Percentiles rank a stretch among this genome's conserved stretches.
phyloP scores from a whole-genome alignment of 2,329 filamentous ascomycete species.

The Aspergillus niger region DNA sequence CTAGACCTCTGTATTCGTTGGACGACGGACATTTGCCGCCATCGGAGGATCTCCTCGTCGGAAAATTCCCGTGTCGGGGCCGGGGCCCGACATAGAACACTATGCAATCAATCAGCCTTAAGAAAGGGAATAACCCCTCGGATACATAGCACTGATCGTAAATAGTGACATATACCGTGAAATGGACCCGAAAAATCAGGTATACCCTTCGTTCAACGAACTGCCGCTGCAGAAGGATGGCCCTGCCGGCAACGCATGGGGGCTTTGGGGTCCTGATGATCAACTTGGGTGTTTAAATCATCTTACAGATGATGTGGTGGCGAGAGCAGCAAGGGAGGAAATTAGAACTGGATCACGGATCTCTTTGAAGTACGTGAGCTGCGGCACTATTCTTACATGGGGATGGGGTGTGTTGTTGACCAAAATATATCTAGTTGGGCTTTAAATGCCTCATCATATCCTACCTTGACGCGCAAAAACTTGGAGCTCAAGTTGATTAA shows the following conservation, averaged over 20 bases:
- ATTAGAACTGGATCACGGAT: conserved; percentile 39
- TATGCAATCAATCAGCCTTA: too few species aligned
- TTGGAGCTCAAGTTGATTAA: conserved; percentile 1
- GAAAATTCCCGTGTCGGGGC: too few species aligned
- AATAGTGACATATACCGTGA: too few species aligned
- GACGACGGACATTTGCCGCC: too few species aligned
- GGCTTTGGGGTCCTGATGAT: conserved; percentile 54
- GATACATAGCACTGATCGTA: too few species aligned
- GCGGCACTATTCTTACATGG: too few species aligned
- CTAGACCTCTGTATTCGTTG: too few species aligned
- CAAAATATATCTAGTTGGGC: neutral
- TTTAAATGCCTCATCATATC: neutral
- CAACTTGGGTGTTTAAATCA: conserved; percentile 58
- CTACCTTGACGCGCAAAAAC: neutral
- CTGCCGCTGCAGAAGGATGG: conserved; percentile 28
- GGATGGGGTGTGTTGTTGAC: too few species aligned
- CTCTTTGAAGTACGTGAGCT: conserved; percentile 13
- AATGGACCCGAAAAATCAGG: too few species aligned
- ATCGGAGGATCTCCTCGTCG: too few species aligned
- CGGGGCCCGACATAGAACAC: too few species aligned
- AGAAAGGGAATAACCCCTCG: too few species aligned
- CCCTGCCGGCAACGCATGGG: conserved; percentile 58
- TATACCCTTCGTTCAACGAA: neutral
- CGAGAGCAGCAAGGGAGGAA: conserved; percentile 44
- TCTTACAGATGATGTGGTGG: conserved; percentile 49